Percentiles rank a stretch among this genome's conserved stretches.
Conservation (phyloP, 2,329 filamentous ascomycete species). For the Sphaerostilbella broomeana region DNA sequence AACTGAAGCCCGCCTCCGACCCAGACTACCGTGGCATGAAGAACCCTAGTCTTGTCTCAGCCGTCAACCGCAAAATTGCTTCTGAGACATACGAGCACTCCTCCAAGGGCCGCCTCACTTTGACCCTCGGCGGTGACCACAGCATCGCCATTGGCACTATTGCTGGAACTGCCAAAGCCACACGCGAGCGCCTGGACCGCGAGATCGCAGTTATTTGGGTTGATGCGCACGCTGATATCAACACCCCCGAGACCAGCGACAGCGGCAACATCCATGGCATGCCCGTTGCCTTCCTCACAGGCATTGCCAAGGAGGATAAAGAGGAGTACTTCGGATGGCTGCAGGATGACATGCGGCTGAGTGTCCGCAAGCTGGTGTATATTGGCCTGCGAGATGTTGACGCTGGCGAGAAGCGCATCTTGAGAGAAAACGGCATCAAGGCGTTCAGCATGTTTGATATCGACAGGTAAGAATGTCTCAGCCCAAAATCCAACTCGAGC, state of each 20-base stretch:
- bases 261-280: slow-evolving; percentile 97
- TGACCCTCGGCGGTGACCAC: slow-evolving; percentile 94
- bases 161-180: slow-evolving; percentile 77
- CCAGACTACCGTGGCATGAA: slow-evolving; percentile 89
- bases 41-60: slow-evolving; percentile 78
- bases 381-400: slow-evolving; percentile 94
- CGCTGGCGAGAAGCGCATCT: slow-evolving; percentile 83
- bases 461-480: slow-evolving; percentile 62
- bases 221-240: slow-evolving; percentile 96
- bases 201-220: slow-evolving; percentile 98
- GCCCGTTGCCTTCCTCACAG: slow-evolving; percentile 88
- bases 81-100: slow-evolving; percentile 85
- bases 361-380: slow-evolving; percentile 83
- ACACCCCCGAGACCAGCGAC: slow-evolving; percentile 82
- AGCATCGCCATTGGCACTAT: slow-evolving; percentile 93
- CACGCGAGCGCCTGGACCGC: slow-evolving; percentile 70
- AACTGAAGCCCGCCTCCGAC: slow-evolving; percentile 64
- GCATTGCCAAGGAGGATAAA: slow-evolving; percentile 68
- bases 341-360: slow-evolving; percentile 61
- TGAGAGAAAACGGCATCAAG: slow-evolving; percentile 83
- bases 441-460: slow-evolving; percentile 99
- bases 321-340: slow-evolving; percentile 89
- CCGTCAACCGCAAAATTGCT: slow-evolving; percentile 73
- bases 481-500: too few species aligned
- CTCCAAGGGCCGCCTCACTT: slow-evolving; percentile 72